Conservation (phyloP, 176 grass and related monocot genomes). For the Alopecurus myosuroides region DNA sequence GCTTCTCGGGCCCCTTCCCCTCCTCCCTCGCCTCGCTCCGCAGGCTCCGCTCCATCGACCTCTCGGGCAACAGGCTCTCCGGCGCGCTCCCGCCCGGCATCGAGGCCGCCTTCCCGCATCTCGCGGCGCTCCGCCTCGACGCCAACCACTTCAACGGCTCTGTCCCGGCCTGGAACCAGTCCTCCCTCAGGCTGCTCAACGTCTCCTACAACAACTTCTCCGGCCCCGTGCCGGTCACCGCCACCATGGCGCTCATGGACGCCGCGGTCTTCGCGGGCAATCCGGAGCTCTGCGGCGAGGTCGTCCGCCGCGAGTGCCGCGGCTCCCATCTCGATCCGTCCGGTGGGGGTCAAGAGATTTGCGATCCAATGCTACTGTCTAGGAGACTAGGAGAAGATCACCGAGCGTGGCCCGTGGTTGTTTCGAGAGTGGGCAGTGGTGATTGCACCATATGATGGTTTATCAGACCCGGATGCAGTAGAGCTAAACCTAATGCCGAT, state of each 20-base stretch:
- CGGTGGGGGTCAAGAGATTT: too few relatives aligned
- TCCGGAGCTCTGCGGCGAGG: slow-evolving; percentile 70
- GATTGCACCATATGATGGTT: too few relatives aligned
- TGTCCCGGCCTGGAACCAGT: slow-evolving; percentile 77
- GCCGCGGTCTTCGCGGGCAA: slow-evolving; percentile 50
- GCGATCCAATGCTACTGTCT: slow-evolving; percentile 26
- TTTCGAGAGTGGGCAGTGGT: too few relatives aligned
- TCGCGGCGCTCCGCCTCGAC: slow-evolving; percentile 57
- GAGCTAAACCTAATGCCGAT: too few relatives aligned
- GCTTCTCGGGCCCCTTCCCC: too few relatives aligned
- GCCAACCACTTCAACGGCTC: slow-evolving; percentile 71
- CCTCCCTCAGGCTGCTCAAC: slow-evolving; percentile 52
- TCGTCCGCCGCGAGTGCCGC: slow-evolving; percentile 60
- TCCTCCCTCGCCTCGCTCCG: too few relatives aligned
- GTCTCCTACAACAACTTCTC: too few relatives aligned
- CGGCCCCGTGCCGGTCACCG: slow-evolving; percentile 62
- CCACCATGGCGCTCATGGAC: slow-evolving; percentile 33
- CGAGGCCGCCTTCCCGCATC: slow-evolving; percentile 43
- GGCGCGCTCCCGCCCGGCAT: slow-evolving; percentile 53
- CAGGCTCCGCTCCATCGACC: slow-evolving; percentile 73
- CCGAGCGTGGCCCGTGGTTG: too few relatives aligned
- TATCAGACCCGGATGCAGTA: too few relatives aligned
- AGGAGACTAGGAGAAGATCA: too few relatives aligned
- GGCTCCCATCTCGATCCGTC: slow-evolving; percentile 46
- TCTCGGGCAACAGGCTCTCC: slow-evolving; percentile 61